These are phyloP conservation scores for Xylaria multiplex DNA, from an alignment of 2,329 filamentous ascomycete genomes.

Conservation along the genomic window DNA sequence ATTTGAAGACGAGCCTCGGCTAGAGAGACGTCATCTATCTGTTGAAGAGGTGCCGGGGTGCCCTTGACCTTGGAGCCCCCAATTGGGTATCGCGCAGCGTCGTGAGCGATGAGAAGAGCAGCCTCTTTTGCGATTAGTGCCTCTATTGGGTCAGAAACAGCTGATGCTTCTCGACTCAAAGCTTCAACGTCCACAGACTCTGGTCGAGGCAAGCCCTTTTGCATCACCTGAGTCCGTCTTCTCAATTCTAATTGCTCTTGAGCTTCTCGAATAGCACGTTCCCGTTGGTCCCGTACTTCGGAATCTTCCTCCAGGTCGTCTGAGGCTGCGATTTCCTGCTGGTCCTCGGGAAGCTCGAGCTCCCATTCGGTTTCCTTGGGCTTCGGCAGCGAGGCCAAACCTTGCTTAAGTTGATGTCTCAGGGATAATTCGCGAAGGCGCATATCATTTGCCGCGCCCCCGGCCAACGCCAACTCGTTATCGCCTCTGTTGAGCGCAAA, in stretches of 20 bases:
- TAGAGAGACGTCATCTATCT: constrained; percentile 76
- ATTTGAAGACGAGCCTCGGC: constrained; percentile 81
- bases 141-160: constrained; percentile 71
- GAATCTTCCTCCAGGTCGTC: constrained; percentile 68
- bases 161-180: constrained; percentile 71
- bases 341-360: constrained; percentile 87
- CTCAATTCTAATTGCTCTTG: constrained; percentile 81
- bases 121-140: constrained; percentile 79
- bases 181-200: constrained; percentile 74
- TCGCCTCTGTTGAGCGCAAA: constrained; percentile 83
- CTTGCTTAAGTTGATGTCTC: constrained; percentile 73
- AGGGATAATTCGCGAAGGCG: constrained; percentile 75
- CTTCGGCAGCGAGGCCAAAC: constrained; percentile 85
- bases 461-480: constrained; percentile 71
- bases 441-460: constrained; percentile 80
- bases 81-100: constrained; percentile 80
- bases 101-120: constrained; percentile 81
- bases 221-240: constrained; percentile 90
- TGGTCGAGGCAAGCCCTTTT: constrained; percentile 83
- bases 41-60: constrained; percentile 66
- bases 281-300: constrained; percentile 81
- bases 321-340: constrained; percentile 64
- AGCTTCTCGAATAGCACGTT: constrained; percentile 77
- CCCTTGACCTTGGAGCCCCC: constrained; percentile 73
- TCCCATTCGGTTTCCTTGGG: constrained; percentile 96